Conservation (phyloP, 1,284 basidiomycete species). For the Laetiporus sulphureus region DNA sequence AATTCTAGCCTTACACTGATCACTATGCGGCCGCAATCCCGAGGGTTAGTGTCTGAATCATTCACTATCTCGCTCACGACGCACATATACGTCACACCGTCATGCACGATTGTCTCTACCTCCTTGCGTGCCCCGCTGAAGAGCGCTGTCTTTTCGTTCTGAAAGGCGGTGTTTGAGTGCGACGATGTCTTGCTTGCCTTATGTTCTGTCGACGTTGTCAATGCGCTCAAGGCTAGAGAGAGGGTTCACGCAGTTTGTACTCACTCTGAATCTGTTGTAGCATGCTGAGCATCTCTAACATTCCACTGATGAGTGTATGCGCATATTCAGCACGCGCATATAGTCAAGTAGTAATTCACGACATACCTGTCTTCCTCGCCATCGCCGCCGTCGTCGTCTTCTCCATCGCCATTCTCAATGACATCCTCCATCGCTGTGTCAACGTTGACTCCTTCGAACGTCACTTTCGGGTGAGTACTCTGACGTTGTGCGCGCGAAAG, state of each 20-base stretch:
- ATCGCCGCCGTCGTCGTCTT: constrained; percentile 11
- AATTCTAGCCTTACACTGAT: constrained; percentile 21
- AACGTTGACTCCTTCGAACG: neutral
- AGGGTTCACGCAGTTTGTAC: neutral
- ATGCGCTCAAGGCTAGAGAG: neutral
- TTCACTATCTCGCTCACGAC: no score
- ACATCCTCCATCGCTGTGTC: neutral
- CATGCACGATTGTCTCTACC: constrained; percentile 18
- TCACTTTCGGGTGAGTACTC: neutral
- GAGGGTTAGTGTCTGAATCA: neutral
- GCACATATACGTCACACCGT: constrained; percentile 24
- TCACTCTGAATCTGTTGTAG: constrained; percentile 28
- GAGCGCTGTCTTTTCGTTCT: constrained; percentile 24
- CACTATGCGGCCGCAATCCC: constrained; percentile 12
- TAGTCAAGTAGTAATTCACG: neutral
- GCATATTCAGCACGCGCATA: neutral
- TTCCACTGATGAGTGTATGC: constrained; percentile 11
- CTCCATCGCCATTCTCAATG: constrained; percentile 11
- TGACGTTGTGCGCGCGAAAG: neutral
- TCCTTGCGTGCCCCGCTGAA: constrained; percentile 22
- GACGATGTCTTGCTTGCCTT: constrained; percentile 25
- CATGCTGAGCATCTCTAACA: constrained; percentile 26
- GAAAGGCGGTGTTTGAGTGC: constrained; percentile 22
- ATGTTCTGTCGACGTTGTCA: constrained; percentile 17
- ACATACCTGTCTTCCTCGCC: constrained; percentile 23